These are phyloP conservation scores for Mycosphaerelloides madeirae DNA, from an alignment of 2,329 filamentous ascomycete species.

Conservation along the genomic window DNA sequence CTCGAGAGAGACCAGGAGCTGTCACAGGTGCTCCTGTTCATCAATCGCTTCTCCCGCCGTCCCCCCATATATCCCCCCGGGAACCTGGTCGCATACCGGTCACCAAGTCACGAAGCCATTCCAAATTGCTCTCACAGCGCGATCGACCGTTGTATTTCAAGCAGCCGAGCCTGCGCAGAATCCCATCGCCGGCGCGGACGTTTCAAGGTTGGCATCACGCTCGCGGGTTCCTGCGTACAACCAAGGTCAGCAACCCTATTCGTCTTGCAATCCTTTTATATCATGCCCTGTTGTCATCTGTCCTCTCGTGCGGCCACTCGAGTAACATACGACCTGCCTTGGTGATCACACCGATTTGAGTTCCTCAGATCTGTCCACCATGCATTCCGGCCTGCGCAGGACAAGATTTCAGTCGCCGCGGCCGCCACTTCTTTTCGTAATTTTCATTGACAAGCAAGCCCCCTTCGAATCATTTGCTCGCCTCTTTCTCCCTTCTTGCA, in stretches of 20 bases:
- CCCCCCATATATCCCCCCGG: no score
- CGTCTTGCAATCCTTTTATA: conserved; percentile 6
- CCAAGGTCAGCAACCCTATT: conserved; percentile 18
- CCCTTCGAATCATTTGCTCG: not conserved
- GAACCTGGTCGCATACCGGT: no score
- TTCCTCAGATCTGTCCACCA: conserved; percentile 8
- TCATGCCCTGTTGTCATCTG: conserved; percentile 12
- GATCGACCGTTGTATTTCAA: no score
- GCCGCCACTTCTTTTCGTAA: conserved; percentile 1
- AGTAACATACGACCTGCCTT: conserved; percentile 14
- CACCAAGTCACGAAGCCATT: no score
- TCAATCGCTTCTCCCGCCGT: no score
- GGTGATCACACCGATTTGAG: conserved; percentile 17
- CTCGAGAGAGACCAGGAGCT: no score
- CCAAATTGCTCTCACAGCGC: no score
- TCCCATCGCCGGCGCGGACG: conserved; percentile 3
- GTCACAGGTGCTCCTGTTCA: no score
- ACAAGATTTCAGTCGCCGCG: conserved; percentile 3
- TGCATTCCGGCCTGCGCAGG: conserved; percentile 1
- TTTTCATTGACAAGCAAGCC: not conserved
- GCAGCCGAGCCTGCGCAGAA: not conserved
- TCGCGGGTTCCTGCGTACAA: conserved; percentile 19
- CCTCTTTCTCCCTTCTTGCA: not conserved
- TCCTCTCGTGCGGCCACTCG: conserved; percentile 9
- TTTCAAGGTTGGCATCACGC: conserved; percentile 15